A percentile compares a stretch with the other conserved stretches of the same genome.
Conservation (phyloP, 192 early-diverging fungal genomes). For the Backusella liffmaniae region DNA sequence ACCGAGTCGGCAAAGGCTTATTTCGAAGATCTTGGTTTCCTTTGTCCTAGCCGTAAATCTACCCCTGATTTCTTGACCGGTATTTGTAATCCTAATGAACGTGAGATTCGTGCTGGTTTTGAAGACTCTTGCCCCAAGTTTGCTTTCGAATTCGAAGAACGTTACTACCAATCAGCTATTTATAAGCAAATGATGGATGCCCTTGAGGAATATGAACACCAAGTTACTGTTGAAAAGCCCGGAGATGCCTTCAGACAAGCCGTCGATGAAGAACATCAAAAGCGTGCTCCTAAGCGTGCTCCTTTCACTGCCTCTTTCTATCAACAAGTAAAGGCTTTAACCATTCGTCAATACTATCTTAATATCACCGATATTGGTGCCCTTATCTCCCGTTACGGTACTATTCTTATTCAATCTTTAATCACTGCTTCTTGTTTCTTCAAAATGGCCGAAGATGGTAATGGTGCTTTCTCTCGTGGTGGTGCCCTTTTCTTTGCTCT, state of each 20-base stretch:
- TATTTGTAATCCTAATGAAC: constrained; percentile 60
- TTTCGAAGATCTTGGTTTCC: constrained; percentile 61
- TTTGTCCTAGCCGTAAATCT: constrained; percentile 63
- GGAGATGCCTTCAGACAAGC: constrained; percentile 42
- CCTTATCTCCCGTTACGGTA: constrained; percentile 56
- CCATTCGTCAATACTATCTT: constrained; percentile 66
- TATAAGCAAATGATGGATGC: constrained; percentile 38
- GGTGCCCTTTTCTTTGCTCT: constrained; percentile 71
- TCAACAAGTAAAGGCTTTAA: constrained; percentile 57
- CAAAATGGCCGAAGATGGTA: constrained; percentile 48
- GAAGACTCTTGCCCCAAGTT: constrained; percentile 52
- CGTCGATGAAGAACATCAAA: constrained; percentile 55
- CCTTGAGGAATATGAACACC: constrained; percentile 43
- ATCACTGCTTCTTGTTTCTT: constrained; percentile 75
- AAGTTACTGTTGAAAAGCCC: constrained; percentile 23
- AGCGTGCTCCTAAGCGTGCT: constrained; percentile 44
- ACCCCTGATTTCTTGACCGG: constrained; percentile 74
- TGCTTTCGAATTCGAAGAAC: constrained; percentile 62
- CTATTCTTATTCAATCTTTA: constrained; percentile 58
- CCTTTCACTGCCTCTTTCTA: constrained; percentile 67
- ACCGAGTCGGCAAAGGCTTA: constrained; percentile 55
- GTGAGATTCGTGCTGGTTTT: constrained; percentile 52
- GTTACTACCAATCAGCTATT: constrained; percentile 47
- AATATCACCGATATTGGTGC: constrained; percentile 50
- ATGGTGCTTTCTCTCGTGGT: constrained; percentile 78